A percentile compares a stretch with the other conserved stretches of the same genome.
phyloP scores from a whole-genome alignment of 768 basidiomycete genomes.

The Suillus weaverae region DNA sequence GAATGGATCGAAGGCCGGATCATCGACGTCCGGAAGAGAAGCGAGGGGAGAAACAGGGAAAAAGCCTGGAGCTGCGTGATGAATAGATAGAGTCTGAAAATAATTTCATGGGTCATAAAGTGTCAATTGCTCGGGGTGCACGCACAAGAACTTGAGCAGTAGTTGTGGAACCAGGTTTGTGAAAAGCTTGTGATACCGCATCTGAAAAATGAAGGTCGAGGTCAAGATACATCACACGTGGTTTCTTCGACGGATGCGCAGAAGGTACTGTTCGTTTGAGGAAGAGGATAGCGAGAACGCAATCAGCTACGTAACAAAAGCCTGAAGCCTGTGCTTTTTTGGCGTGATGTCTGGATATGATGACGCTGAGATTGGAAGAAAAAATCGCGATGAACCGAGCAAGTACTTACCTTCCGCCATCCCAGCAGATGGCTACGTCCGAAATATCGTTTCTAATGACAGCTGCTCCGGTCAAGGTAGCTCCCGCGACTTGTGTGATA shows the following conservation, averaged over 20 bases:
- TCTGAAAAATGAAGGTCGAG: conserved; percentile 92
- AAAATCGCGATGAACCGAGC: neutral
- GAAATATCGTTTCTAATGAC: conserved; percentile 51
- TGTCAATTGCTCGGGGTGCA: neutral
- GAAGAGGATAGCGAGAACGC: conserved; percentile 75
- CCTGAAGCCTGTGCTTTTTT: conserved; percentile 77
- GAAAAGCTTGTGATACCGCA: conserved; percentile 79
- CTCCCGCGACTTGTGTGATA: conserved; percentile 70
- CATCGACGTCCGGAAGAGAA: conserved; percentile 41
- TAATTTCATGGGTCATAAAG: neutral
- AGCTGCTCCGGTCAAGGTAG: conserved; percentile 70
- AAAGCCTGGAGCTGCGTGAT: conserved; percentile 81
- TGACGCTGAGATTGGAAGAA: neutral
- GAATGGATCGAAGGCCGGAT: conserved; percentile 48
- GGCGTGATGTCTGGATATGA: conserved; percentile 70
- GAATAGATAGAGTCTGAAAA: conserved; percentile 79
- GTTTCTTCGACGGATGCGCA: conserved; percentile 33
- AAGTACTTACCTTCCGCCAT: conserved; percentile 70
- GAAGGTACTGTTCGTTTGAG: conserved; percentile 46
- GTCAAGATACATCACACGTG: conserved; percentile 87
- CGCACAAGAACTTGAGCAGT: conserved; percentile 50
- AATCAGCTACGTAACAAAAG: conserved; percentile 94
- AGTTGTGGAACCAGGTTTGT: conserved; percentile 36
- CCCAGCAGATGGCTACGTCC: conserved; percentile 82
- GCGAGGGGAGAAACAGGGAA: conserved; percentile 67